These are phyloP conservation scores for Aureobasidium melanogenum DNA, from an alignment of 2,329 filamentous ascomycete species.

Conservation along the genomic window DNA sequence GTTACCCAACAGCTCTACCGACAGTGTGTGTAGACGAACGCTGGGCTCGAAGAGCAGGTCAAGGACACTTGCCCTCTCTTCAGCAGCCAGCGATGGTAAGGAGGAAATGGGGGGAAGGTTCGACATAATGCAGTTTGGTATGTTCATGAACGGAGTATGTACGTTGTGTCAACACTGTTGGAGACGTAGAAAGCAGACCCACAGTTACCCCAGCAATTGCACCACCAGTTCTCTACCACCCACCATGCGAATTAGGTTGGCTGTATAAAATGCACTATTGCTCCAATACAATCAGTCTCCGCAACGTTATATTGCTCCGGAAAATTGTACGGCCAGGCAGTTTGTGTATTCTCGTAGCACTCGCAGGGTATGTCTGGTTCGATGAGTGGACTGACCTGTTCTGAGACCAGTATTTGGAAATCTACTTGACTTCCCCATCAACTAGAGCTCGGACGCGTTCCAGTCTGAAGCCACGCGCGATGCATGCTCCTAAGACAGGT, in stretches of 20 bases:
- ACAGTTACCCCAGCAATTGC: not conserved
- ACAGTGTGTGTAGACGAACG: slow-evolving; percentile 60
- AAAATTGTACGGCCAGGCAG: too few species aligned
- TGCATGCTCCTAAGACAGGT: not conserved
- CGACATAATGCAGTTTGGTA: not conserved
- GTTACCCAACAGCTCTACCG: slow-evolving; percentile 56
- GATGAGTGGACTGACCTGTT: too few species aligned
- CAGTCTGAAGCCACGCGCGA: not conserved
- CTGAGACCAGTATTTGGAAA: not conserved
- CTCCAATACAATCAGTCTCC: not conserved
- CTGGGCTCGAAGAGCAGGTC: slow-evolving; percentile 83
- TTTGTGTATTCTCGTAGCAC: not conserved
- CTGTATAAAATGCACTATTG: not conserved
- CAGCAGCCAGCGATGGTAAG: slow-evolving; percentile 48
- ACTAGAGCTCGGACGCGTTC: not conserved
- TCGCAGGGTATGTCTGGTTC: too few species aligned
- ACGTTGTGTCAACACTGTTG: not conserved
- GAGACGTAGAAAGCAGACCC: not conserved
- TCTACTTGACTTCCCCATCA: slow-evolving; percentile 18
- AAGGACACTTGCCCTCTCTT: slow-evolving; percentile 50
- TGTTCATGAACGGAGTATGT: not conserved
- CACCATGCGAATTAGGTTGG: not conserved
- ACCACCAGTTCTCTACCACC: not conserved
- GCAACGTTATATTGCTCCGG: too few species aligned
- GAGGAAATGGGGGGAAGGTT: slow-evolving; percentile 50